Conservation (phyloP, 805 yeast species). For the Wickerhamiella nectarea region DNA sequence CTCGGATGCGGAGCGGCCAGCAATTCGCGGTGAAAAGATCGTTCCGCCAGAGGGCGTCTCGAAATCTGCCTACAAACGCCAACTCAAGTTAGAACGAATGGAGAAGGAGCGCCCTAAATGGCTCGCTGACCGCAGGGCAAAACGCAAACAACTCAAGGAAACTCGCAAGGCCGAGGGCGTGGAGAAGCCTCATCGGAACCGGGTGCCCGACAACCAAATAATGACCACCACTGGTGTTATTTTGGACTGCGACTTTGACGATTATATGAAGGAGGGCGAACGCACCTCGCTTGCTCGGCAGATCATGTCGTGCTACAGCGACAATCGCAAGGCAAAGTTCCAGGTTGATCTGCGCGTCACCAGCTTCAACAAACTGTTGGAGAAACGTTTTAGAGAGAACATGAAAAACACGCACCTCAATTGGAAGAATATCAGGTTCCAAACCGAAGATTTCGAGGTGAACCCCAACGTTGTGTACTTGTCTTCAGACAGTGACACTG, state of each 20-base stretch:
- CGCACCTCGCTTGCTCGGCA: constrained; percentile 61
- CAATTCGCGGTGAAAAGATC: constrained; percentile 2
- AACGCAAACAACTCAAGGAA: constrained; percentile 32
- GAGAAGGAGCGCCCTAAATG: constrained; percentile 53
- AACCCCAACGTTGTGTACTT: constrained; percentile 40
- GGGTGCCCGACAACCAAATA: constrained; percentile 9
- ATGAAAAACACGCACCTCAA: constrained; percentile 40
- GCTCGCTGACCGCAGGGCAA: constrained; percentile 39
- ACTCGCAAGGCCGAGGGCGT: constrained; percentile 22
- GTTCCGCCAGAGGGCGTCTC: constrained; percentile 75
- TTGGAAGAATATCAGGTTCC: constrained; percentile 57
- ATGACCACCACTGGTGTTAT: constrained; percentile 30
- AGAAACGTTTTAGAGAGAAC: constrained; percentile 52
- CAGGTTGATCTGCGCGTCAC: constrained; percentile 48
- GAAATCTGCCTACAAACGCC: constrained; percentile 69
- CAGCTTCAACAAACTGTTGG: constrained; percentile 51
- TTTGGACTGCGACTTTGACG: constrained; percentile 88
- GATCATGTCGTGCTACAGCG: constrained; percentile 68
- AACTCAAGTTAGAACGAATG: constrained; percentile 43
- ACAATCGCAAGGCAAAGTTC: constrained; percentile 47
- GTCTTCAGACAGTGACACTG: constrained; percentile 76
- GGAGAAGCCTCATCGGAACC: constrained; percentile 6
- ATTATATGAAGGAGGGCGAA: constrained; percentile 67
- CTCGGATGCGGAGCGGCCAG: no score
- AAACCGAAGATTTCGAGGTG: constrained; percentile 29